Conservation (phyloP, 2,329 filamentous ascomycete species). For the Hirsutella rhossiliensis region DNA sequence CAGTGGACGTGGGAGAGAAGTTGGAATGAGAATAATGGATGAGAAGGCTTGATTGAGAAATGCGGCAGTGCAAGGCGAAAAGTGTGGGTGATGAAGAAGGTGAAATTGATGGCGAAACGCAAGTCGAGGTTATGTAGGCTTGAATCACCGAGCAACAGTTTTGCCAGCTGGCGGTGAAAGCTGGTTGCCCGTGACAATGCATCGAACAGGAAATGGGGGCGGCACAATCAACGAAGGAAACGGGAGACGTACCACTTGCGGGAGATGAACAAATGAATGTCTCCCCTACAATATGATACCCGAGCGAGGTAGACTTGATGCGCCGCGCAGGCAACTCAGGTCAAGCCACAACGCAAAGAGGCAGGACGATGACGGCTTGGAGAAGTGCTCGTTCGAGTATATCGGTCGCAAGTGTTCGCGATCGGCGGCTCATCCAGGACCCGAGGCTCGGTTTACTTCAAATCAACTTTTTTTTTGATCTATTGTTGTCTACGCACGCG, state of each 20-base stretch:
- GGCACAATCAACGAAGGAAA: conserved; percentile 10
- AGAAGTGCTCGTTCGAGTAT: not conserved
- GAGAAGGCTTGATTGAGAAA: too few species aligned
- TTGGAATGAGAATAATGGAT: not conserved
- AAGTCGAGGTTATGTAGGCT: not conserved
- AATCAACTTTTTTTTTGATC: conserved; percentile 9
- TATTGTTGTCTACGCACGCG: conserved; percentile 26
- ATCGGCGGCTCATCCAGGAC: conserved; percentile 3
- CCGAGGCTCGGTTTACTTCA: conserved; percentile 19
- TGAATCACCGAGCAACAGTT: not conserved
- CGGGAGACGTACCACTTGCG: conserved; percentile 46
- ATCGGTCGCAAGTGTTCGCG: not conserved
- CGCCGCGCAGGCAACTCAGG: conserved; percentile 9
- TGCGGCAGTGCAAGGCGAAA: not conserved
- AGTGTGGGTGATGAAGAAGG: not conserved
- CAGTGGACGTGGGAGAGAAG: not conserved
- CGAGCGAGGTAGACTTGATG: conserved; percentile 12
- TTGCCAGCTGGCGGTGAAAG: too few species aligned
- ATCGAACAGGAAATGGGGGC: conserved; percentile 17
- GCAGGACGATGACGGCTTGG: not conserved
- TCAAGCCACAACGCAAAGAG: conserved; percentile 8
- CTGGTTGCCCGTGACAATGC: not conserved
- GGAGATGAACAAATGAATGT: conserved; percentile 99
- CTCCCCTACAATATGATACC: conserved; percentile 55
- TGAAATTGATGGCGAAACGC: not conserved